These are phyloP conservation scores for Neonectria neomacrospora DNA, from an alignment of 2,329 filamentous ascomycete species.

Conservation along the genomic window DNA sequence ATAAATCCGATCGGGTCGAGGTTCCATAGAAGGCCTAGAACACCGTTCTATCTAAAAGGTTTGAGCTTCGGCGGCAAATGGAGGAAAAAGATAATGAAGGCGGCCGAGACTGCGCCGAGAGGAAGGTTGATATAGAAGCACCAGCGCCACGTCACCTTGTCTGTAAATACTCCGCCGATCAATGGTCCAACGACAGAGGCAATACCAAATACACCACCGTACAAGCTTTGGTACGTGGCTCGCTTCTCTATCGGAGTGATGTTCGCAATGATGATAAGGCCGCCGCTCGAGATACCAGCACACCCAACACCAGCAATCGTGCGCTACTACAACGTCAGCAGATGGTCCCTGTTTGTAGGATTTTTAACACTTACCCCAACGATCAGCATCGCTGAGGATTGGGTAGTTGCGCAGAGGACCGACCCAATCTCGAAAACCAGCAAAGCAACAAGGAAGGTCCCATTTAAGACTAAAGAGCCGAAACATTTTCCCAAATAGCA, in stretches of 20 bases:
- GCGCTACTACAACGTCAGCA: conserved; percentile 1
- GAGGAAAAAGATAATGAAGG: conserved; percentile 3
- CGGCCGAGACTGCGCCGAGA: background rate
- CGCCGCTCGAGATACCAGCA: conserved; percentile 17
- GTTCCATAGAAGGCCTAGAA: conserved; percentile 4
- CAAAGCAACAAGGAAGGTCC: conserved; percentile 55
- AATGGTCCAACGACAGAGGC: conserved; percentile 20
- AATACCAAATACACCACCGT: conserved; percentile 18
- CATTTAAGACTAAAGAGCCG: conserved; percentile 49
- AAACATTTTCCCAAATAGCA: conserved; percentile 50
- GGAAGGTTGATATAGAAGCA: conserved; percentile 22
- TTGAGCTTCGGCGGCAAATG: background rate
- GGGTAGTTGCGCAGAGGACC: conserved; percentile 21
- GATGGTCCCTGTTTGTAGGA: too few relatives aligned
- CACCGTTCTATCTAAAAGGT: background rate
- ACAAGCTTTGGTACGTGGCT: conserved; percentile 16
- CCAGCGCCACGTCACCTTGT: conserved; percentile 15
- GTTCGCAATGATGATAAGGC: conserved; percentile 22
- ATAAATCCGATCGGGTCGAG: background rate
- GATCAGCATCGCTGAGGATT: conserved; percentile 18
- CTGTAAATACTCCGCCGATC: conserved; percentile 13
- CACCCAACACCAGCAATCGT: conserved; percentile 14
- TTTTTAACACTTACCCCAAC: too few relatives aligned
- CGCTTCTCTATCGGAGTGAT: conserved; percentile 22
- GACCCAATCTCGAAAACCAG: conserved; percentile 60